A percentile compares a stretch with the other conserved stretches of the same genome.
Conservation (phyloP, 257 asterid species). For the Datura wrightii region DNA sequence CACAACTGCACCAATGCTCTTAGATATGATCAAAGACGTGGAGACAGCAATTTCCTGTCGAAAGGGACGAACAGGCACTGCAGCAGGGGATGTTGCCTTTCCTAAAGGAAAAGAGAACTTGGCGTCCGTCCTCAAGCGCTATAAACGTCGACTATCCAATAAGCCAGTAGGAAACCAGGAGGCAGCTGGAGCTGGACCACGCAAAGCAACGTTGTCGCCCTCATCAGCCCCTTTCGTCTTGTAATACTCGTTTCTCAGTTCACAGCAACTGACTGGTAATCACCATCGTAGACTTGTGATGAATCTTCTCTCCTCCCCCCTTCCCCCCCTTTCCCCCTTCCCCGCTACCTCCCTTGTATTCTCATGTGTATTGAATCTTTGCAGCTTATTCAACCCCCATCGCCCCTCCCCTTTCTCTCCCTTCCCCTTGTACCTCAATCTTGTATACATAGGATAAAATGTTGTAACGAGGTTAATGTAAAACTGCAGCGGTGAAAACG, state of each 20-base stretch:
- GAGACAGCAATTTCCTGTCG: constrained; percentile 86
- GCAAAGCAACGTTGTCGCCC: constrained; percentile 43
- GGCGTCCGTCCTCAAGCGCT: constrained; percentile 90
- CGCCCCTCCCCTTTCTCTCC: background rate
- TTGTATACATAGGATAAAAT: constrained; percentile 48
- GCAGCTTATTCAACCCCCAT: constrained; percentile 21
- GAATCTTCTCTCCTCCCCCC: constrained; percentile 17
- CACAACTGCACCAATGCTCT: constrained; percentile 73
- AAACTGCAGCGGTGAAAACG: constrained; percentile 31
- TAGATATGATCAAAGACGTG: constrained; percentile 77
- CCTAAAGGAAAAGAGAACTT: constrained; percentile 91
- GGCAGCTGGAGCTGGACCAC: constrained; percentile 38
- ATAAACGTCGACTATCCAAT: constrained; percentile 80
- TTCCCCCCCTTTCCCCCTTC: background rate
- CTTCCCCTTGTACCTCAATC: constrained; percentile 33
- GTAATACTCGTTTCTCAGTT: constrained; percentile 42
- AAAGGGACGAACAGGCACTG: constrained; percentile 96
- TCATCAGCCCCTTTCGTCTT: constrained; percentile 43
- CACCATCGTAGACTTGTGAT: constrained; percentile 22
- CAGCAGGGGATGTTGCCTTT: constrained; percentile 99
- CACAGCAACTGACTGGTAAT: constrained; percentile 35
- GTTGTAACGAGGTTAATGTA: constrained; percentile 34
- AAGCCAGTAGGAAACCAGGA: constrained; percentile 60
- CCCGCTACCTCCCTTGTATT: background rate
- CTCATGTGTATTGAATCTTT: constrained; percentile 33